Evolutionary conservation across 2,329 filamentous ascomycete genomes (phyloP), one percentile per base, ranked within the genome.

Genomic region (Gaeumannomyces sp.): DNA sequence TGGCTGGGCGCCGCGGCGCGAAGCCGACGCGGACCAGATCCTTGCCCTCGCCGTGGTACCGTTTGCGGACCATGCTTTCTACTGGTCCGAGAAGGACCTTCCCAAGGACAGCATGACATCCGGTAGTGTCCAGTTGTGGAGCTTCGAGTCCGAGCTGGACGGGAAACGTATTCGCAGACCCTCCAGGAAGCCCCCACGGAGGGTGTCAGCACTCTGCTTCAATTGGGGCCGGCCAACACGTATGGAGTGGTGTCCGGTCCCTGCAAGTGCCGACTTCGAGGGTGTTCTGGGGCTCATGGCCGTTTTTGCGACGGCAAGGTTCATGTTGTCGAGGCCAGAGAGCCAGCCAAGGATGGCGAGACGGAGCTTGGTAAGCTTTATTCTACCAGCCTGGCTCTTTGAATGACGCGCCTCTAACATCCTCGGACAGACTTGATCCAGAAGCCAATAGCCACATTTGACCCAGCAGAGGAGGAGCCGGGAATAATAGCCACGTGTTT

Each of bases 51-150:
- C 82, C 1, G 76, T 83, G 4, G 74, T 81, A 8, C 83, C 84
- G 0, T 79, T 81, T 65, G 72, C 76, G 0, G 83, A 86, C 64
- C 82, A 85, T 57, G 78, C 79, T 3, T 74, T 74, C 60, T 78
- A 77, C 64, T 69, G 74, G 50, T 76, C 77, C 50, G 73, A 77
- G n/a, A 70, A 76, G 14, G 45, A n/a, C 75, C 38, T 45, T 10
- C 35, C 62, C 19, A 76, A 72, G 25, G 72, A 76, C 0, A 74
- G 75, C 19, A 78, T 78, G 57, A 72, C 78, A 59, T 76, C 73
- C 56, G 83, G 83, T 7, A 75, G 75, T 19, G 73, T 87, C 13
- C 84, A 87, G 70, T 71, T 86, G 28, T 85, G 84, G 81, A 78
- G 77, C 62, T 78, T 85, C 64, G 65, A 72, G 0, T 78, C 85